Base-by-base conservation (phyloP, 257 asterid genomes). In the Fraxinus cuspidata region DNA sequence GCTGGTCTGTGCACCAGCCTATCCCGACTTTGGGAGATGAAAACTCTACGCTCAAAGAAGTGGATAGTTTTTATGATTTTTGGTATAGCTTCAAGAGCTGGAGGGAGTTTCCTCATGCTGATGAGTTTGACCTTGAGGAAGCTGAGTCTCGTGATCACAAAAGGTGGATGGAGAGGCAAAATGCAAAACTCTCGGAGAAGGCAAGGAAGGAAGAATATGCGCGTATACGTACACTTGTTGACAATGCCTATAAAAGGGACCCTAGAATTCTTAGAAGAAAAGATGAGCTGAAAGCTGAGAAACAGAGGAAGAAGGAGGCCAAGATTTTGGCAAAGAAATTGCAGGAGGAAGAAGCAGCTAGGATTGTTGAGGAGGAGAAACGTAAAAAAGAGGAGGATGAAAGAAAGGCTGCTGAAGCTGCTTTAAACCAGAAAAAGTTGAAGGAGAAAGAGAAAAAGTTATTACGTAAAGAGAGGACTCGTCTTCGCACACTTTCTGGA, bases 81-180 rank as follows among this genome's bases (percentile, higher is more conserved):
- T 96, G 99, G 99, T 96, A 96, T 82, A 82, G 86, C 78, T 96
- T 93, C 66, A 96, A 92, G 86, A 93, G 97, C 79, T 96, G 99
- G 99, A 89, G 99, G 86, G 98, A 96, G 79, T 93, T 96, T 84
- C 97, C 99, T 58, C 99, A 96, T 83, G 86, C 91, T 34, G 98
- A 96, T 83, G 99, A 96, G 87, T 93, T 90, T 88, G 99, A 96
- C 74, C 71, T 93, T 3, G 97, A 96, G 86, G 96, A 96, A 77
- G 97, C 99, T 60, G 99, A 96, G 82, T 88, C 97, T 21, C 96
- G 98, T 70, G 99, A 96, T 80, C 98, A 96, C 82, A 88, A 56
- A 80, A 90, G 99, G 81, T 93, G 99, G 99, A 96, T 93, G 99
- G 99, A 96, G 70, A 89, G 98, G 82, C 98, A 96, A 81, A 96